Percentiles rank a stretch among this genome's conserved stretches.
Evolutionary conservation across 2,329 filamentous ascomycete species (phyloP).

Genomic region (Fusarium domesticum): DNA sequence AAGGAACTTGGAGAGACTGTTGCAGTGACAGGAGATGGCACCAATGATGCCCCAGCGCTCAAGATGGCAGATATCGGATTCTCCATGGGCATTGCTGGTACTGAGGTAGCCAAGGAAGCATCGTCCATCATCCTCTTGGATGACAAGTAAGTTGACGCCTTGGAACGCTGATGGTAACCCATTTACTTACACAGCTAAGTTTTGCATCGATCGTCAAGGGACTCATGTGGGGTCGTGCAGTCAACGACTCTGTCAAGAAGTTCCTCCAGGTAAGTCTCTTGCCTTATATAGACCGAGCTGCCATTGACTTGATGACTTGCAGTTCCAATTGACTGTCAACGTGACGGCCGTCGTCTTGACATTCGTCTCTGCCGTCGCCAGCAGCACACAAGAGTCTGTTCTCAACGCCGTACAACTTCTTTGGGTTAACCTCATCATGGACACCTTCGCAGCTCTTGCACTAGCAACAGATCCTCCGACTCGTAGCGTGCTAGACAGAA

Average conservation of each 20-base stretch:
- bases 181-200: too few species aligned
- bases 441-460: slow-evolving; percentile 86
- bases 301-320: too few species aligned
- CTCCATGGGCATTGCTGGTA: slow-evolving; percentile 81
- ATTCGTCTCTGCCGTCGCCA: slow-evolving; percentile 82
- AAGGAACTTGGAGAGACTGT: slow-evolving; percentile 76
- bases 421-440: slow-evolving; percentile 98
- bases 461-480: slow-evolving; percentile 88
- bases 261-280: too few species aligned
- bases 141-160: too few species aligned
- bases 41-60: slow-evolving; percentile 77
- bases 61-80: slow-evolving; percentile 81
- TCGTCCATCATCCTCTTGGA: slow-evolving; percentile 86
- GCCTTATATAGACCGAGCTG: too few species aligned
- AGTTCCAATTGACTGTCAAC: slow-evolving; percentile 83
- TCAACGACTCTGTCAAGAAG: slow-evolving; percentile 74
- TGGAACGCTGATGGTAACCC: too few species aligned
- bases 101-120: slow-evolving; percentile 80
- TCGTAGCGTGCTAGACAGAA: slow-evolving; percentile 74
- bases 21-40: slow-evolving; percentile 79
- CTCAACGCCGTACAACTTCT: slow-evolving; percentile 86
- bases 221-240: slow-evolving; percentile 74
- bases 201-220: slow-evolving; percentile 84
- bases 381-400: slow-evolving; percentile 65
- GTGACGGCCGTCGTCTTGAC: slow-evolving; percentile 85